A percentile compares a stretch with the other conserved stretches of the same genome.
phyloP scores from a whole-genome alignment of 805 yeast genomes.

The Starmerella stellata region DNA sequence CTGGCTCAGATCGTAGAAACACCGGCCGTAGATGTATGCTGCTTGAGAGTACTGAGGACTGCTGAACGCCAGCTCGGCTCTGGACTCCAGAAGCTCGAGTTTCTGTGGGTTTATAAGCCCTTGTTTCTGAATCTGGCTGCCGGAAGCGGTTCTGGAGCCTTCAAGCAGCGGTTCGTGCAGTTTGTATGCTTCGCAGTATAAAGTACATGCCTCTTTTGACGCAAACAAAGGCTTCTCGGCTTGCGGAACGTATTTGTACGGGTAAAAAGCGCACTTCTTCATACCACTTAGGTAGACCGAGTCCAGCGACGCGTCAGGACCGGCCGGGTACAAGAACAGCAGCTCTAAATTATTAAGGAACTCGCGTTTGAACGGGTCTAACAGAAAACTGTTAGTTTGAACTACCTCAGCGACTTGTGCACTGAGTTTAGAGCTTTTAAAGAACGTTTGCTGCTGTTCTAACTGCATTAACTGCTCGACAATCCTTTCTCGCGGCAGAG shows the following conservation, averaged over 20 bases:
- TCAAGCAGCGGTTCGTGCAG: slow-evolving; percentile 15
- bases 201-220: slow-evolving; percentile 7
- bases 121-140: neutral
- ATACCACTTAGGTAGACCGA: slow-evolving; percentile 15
- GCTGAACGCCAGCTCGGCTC: neutral
- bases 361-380: slow-evolving; percentile 3
- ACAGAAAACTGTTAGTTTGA: slow-evolving; percentile 5
- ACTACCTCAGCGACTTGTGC: slow-evolving; percentile 4
- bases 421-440: slow-evolving; percentile 5
- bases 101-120: neutral
- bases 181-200: slow-evolving; percentile 14
- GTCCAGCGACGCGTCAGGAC: slow-evolving; percentile 15
- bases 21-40: slow-evolving; percentile 16
- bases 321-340: slow-evolving; percentile 16
- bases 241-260: slow-evolving; percentile 14
- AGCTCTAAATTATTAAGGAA: slow-evolving; percentile 11
- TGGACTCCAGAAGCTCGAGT: neutral
- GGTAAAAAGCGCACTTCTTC: slow-evolving; percentile 15
- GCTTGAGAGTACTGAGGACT: slow-evolving; percentile 5
- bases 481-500: slow-evolving; percentile 3
- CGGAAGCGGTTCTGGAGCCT: slow-evolving; percentile 3
- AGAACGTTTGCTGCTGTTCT: slow-evolving; percentile 11
- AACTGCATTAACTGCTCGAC: slow-evolving; percentile 8
- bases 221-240: slow-evolving; percentile 15
- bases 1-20: slow-evolving; percentile 13